These are phyloP conservation scores for Orbilia brochopaga DNA, from an alignment of 2,329 filamentous ascomycete genomes.

Conservation along the genomic window DNA sequence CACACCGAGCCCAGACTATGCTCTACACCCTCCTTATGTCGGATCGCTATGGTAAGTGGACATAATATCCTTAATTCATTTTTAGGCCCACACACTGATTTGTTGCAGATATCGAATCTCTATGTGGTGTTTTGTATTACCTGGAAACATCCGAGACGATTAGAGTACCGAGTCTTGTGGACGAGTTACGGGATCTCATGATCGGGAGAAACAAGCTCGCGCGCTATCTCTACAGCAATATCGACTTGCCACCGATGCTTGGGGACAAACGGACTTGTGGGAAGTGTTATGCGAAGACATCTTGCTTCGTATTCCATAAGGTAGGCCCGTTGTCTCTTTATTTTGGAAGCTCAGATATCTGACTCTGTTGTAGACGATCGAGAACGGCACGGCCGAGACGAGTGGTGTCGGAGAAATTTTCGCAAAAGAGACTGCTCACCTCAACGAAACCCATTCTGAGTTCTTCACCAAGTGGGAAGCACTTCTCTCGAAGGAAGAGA, in stretches of 20 bases:
- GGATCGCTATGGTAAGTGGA: slow-evolving; percentile 75
- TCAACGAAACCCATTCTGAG: slow-evolving; percentile 74
- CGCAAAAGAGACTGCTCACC: slow-evolving; percentile 76
- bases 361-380: slow-evolving; percentile 61
- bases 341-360: not conserved
- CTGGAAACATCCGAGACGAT: slow-evolving; percentile 87
- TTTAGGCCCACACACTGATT: not conserved
- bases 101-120: slow-evolving; percentile 76
- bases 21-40: slow-evolving; percentile 91
- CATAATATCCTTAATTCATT: slow-evolving; percentile 45
- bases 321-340: slow-evolving; percentile 59
- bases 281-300: slow-evolving; percentile 85
- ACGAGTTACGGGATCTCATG: slow-evolving; percentile 94
- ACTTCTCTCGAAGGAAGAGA: slow-evolving; percentile 91
- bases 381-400: slow-evolving; percentile 78
- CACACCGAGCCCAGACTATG: slow-evolving; percentile 90
- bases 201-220: slow-evolving; percentile 92
- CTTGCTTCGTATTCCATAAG: slow-evolving; percentile 93
- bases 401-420: slow-evolving; percentile 84
- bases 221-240: slow-evolving; percentile 79
- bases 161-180: slow-evolving; percentile 80
- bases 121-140: slow-evolving; percentile 91
- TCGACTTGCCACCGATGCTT: slow-evolving; percentile 83
- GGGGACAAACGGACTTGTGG: slow-evolving; percentile 80
- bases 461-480: slow-evolving; percentile 97